These are phyloP conservation scores for Hygrophorus russula DNA, from an alignment of 768 basidiomycete genomes.

Conservation along the genomic window DNA sequence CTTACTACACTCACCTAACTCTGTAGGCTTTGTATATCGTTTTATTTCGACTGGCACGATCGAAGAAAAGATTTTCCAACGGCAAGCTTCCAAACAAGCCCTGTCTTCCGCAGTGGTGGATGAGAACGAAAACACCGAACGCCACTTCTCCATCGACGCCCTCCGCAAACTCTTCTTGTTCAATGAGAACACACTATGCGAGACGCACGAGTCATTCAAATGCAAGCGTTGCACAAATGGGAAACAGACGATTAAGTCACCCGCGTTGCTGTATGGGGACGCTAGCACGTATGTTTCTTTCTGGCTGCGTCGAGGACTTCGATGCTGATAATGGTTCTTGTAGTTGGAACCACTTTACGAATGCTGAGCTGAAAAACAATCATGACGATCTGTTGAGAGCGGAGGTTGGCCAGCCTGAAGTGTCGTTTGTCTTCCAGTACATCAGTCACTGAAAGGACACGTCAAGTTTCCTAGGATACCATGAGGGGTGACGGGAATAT, in stretches of 20 bases:
- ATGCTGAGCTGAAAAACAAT: constrained; percentile 75
- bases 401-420: constrained; percentile 71
- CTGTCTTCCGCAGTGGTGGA: constrained; percentile 98
- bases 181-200: constrained; percentile 76
- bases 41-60: constrained; percentile 97
- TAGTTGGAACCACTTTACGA: constrained; percentile 98
- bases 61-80: constrained; percentile 98
- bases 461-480: no score
- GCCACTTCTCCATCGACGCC: constrained; percentile 87
- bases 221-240: constrained; percentile 86
- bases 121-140: constrained; percentile 89
- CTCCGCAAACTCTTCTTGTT: constrained; percentile 87
- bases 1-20: background rate
- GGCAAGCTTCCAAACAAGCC: constrained; percentile 93
- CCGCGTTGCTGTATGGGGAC: constrained; percentile 88
- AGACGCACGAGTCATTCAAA: constrained; percentile 98
- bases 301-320: background rate
- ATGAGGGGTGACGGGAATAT: no score
- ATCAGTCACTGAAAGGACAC: constrained; percentile 81
- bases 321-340: background rate
- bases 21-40: constrained; percentile 88
- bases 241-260: constrained; percentile 71
- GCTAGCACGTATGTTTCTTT: constrained; percentile 77
- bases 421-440: constrained; percentile 96
- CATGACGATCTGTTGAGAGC: constrained; percentile 93